Conservation (phyloP, 495 filamentous ascomycete species). For the Hyphodiscus hymeniophilus region DNA sequence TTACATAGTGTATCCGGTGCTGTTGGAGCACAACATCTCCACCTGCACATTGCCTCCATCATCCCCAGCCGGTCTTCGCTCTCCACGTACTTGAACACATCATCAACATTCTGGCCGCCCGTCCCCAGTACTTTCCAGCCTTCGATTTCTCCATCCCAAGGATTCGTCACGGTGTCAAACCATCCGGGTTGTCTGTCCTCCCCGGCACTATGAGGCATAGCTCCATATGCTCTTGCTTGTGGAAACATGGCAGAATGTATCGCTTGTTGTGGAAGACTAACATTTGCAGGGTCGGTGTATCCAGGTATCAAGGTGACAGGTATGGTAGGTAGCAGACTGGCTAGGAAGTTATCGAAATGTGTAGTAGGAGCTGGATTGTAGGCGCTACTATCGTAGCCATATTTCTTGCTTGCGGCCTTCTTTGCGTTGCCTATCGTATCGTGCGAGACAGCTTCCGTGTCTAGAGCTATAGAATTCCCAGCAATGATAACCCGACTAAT, state of each 20-base stretch:
- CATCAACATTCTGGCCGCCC: constrained; percentile 87
- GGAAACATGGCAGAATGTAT: constrained; percentile 82
- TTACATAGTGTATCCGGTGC: constrained; percentile 94
- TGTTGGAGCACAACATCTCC: constrained; percentile 88
- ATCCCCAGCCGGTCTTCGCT: constrained; percentile 68
- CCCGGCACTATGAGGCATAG: constrained; percentile 35
- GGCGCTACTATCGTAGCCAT: constrained; percentile 82
- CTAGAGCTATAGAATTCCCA: constrained; percentile 69
- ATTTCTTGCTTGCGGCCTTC: constrained; percentile 57
- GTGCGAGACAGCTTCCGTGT: constrained; percentile 27
- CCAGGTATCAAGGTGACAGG: constrained; percentile 77
- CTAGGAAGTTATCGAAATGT: constrained; percentile 75
- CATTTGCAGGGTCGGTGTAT: constrained; percentile 67
- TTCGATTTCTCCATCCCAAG: constrained; percentile 81
- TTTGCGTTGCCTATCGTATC: constrained; percentile 28
- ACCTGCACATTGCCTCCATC: constrained; percentile 87
- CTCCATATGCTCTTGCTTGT: constrained; percentile 57
- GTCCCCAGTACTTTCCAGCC: constrained; percentile 79
- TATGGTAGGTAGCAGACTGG: constrained; percentile 69
- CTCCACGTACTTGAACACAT: constrained; percentile 83
- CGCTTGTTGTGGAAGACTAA: constrained; percentile 71
- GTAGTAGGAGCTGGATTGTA: constrained; percentile 82
- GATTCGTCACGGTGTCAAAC: constrained; percentile 89
- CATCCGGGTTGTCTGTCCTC: constrained; percentile 54
- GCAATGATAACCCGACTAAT: constrained; percentile 87